phyloP scores from a whole-genome alignment of 805 yeast species.

The Phaffomyces opuntiae region DNA sequence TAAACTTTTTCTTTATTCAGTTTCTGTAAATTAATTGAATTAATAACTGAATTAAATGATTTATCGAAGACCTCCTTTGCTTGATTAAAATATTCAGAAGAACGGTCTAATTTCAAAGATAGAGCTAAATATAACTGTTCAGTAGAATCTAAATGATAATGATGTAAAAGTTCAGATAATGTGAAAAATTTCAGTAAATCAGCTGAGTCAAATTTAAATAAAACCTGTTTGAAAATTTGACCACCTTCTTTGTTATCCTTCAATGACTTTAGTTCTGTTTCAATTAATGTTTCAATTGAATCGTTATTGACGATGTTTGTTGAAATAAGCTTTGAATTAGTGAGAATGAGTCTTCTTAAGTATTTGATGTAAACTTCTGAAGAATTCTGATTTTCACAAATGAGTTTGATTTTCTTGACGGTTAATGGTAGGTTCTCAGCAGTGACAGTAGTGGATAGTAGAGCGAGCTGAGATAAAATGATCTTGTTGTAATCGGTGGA shows the following conservation, averaged over 20 bases:
- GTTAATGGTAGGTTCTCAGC: slow-evolving; percentile 33
- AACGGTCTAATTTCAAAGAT: slow-evolving; percentile 6
- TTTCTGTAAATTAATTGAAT: slow-evolving; percentile 1
- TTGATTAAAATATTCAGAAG: slow-evolving; percentile 8
- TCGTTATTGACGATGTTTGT: slow-evolving; percentile 16
- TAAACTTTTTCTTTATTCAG: slow-evolving; percentile 3
- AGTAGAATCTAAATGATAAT: slow-evolving; percentile 17
- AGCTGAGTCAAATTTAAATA: slow-evolving; percentile 18
- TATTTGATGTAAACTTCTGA: slow-evolving; percentile 28
- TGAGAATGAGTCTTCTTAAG: slow-evolving; percentile 26
- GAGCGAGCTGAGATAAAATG: slow-evolving; percentile 45
- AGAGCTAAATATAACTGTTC: slow-evolving; percentile 19
- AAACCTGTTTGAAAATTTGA: slow-evolving; percentile 6
- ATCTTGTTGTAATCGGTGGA: slow-evolving; percentile 22
- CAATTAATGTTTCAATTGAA: slow-evolving; percentile 15
- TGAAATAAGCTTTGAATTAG: slow-evolving; percentile 22
- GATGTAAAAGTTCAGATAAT: slow-evolving; percentile 26
- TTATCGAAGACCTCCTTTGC: slow-evolving; percentile 6
- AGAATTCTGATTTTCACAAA: slow-evolving; percentile 29
- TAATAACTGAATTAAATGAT: slow-evolving; percentile 10
- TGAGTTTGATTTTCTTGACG: slow-evolving; percentile 38
- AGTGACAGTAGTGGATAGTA: slow-evolving; percentile 39
- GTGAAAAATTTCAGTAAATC: slow-evolving; percentile 25
- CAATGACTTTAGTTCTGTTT: slow-evolving; percentile 19
- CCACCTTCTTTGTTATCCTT: slow-evolving; percentile 11